Base-by-base conservation (phyloP, 441 rosid species). In the Erysimum cheiri region DNA sequence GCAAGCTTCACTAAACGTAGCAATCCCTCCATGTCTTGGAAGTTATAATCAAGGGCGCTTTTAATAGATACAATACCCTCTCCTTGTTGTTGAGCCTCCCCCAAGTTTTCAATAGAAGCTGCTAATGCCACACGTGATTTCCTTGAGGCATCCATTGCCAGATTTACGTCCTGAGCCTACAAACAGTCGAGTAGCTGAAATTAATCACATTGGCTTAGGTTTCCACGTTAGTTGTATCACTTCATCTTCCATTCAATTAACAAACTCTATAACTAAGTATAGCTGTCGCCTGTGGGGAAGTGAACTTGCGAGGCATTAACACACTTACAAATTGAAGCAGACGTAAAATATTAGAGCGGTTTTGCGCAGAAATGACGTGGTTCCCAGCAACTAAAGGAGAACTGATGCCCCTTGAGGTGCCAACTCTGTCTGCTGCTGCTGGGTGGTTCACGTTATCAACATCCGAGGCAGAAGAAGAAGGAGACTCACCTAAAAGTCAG, bases 401-500 rank as follows among this genome's bases (percentile, higher is more conserved):
- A 80, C 71, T 82, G 47, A 78, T 80, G 58, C 90, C 87, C 75
- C 87, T 96, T 72, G 96, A 80, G 60, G 77, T 69, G 68, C 82
- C 72, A 78, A 77, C 83, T 82, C 84, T 89, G 71, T 93, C 97
- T 44, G 70, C 83, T 64, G 85, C 67, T 77, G 88, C 80, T 60
- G 86, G 84, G 75, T 89, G 89, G 78, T 93, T 93, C 77, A 93
- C 79, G 73, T 96, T 93, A 84, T 93, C 98, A 46, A 96, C 85
- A 79, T 93, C 97, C 44, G 99, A 96, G 57, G 94, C 99, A 80
- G 99, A 90, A 64, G 99, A 96, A 67, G 99, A 91, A 74, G 99
- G 97, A 75, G 99, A 96, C 74, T 93, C 99, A 39, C 97, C 99
- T 96, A 83, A 82, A 57, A 72, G 60, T 28, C 24, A 67, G 67